Conservation (phyloP, 108 stramenopile species). For the Aurantiochytrium sp. region DNA sequence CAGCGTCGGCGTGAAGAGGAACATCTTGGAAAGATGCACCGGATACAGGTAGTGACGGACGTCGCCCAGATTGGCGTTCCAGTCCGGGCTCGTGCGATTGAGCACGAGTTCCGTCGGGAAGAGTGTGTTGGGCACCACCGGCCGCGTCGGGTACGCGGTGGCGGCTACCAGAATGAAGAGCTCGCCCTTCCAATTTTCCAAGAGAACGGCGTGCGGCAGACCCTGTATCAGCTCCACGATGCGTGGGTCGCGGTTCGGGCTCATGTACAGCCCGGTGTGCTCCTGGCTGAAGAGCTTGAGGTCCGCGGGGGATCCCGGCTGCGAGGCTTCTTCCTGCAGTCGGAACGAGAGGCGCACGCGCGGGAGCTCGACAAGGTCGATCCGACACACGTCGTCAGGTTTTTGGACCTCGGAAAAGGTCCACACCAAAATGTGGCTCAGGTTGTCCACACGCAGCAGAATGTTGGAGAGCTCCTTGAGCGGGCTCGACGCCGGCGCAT, state of each 20-base stretch:
- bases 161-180: conserved; percentile 89
- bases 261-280: conserved; percentile 87
- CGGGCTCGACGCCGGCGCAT: conserved; percentile 73
- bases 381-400: conserved; percentile 65
- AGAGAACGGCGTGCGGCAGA: conserved; percentile 81
- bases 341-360: conserved; percentile 87
- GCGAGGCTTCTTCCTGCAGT: conserved; percentile 63
- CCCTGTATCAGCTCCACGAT: conserved; percentile 72
- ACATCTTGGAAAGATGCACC: conserved; percentile 81
- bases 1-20: conserved; percentile 83
- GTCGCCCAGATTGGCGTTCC: conserved; percentile 91
- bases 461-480: conserved; percentile 77
- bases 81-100: conserved; percentile 84
- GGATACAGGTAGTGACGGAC: conserved; percentile 94
- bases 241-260: conserved; percentile 70
- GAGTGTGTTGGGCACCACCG: conserved; percentile 71
- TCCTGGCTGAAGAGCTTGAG: conserved; percentile 83
- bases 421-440: conserved; percentile 92
- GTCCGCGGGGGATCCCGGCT: conserved; percentile 58
- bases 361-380: conserved; percentile 87
- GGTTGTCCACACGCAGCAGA: conserved; percentile 82
- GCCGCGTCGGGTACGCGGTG: conserved; percentile 77
- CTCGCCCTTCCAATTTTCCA: conserved; percentile 88
- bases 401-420: conserved; percentile 65
- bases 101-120: conserved; percentile 83